Conservation (phyloP, 176 grass and related monocot genomes). For the Poa pratensis region DNA sequence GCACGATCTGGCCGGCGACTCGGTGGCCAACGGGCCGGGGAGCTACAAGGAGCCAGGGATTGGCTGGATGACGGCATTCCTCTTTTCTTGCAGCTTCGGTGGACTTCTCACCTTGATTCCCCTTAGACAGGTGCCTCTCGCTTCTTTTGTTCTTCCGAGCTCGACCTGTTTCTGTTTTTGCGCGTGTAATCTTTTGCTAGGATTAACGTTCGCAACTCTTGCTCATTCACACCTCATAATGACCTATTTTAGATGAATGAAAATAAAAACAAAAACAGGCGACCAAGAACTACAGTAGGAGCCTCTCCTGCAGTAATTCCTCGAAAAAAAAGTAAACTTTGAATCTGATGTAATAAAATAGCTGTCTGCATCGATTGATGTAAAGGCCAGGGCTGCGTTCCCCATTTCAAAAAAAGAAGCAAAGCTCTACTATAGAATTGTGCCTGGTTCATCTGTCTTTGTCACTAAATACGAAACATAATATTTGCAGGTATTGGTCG, state of each 20-base stretch:
- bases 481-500: constrained; percentile 75
- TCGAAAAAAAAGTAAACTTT: too few species aligned
- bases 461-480: background rate
- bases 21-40: constrained; percentile 71
- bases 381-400: too few species aligned
- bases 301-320: too few species aligned
- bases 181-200: background rate
- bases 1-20: constrained; percentile 72
- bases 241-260: too few species aligned
- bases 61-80: constrained; percentile 83
- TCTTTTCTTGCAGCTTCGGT: constrained; percentile 66
- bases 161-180: background rate
- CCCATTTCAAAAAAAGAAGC: too few species aligned
- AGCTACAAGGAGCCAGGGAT: constrained; percentile 89
- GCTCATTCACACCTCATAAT: too few species aligned
- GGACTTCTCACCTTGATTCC: constrained; percentile 81
- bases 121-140: constrained; percentile 71
- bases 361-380: too few species aligned
- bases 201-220: too few species aligned
- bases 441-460: background rate
- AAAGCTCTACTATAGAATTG: background rate
- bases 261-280: background rate
- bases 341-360: too few species aligned
- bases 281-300: too few species aligned
- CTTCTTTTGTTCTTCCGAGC: background rate